Percentiles rank a stretch among this genome's conserved stretches.
Evolutionary conservation across 345 rosid species (phyloP).

Genomic region (Heritiera fomes): DNA sequence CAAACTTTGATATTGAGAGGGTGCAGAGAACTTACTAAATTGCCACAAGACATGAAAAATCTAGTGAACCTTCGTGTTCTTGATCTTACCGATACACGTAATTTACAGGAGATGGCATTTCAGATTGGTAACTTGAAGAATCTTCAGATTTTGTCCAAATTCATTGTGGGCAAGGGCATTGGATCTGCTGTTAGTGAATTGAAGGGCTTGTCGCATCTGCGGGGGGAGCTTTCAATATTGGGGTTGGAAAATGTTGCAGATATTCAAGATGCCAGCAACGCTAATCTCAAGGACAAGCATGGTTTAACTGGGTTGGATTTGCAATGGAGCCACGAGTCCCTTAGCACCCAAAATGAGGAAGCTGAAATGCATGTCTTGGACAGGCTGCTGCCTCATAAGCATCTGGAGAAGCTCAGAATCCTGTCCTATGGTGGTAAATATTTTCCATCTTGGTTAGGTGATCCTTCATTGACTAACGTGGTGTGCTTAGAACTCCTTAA

Average conservation of each 20-base stretch:
- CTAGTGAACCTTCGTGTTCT: conserved; percentile 28
- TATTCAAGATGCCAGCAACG: conserved; percentile 25
- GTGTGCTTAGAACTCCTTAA: conserved; percentile 12
- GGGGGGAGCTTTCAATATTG: conserved; percentile 21
- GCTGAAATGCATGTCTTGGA: conserved; percentile 25
- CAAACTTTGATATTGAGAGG: conserved; percentile 22
- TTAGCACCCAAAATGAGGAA: not conserved
- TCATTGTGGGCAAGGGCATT: conserved; percentile 21
- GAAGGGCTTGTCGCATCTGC: conserved; percentile 19
- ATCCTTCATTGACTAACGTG: conserved; percentile 23
- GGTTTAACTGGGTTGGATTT: conserved; percentile 24
- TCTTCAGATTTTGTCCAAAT: conserved; percentile 26
- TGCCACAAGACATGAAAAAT: conserved; percentile 17
- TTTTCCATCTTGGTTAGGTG: conserved; percentile 38
- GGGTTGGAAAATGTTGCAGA: conserved; percentile 28
- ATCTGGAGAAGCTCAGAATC: conserved; percentile 29
- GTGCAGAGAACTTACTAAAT: conserved; percentile 8
- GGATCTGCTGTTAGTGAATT: conserved; percentile 25
- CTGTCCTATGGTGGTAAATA: conserved; percentile 27
- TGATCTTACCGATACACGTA: conserved; percentile 24
- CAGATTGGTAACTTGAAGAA: conserved; percentile 23
- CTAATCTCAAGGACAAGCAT: conserved; percentile 23
- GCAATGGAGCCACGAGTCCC: conserved; percentile 24
- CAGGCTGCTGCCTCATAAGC: conserved; percentile 24
- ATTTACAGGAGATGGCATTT: conserved; percentile 28